Evolutionary conservation across 2,329 filamentous ascomycete genomes (phyloP).

Genomic region (Alternaria gansuensis): DNA sequence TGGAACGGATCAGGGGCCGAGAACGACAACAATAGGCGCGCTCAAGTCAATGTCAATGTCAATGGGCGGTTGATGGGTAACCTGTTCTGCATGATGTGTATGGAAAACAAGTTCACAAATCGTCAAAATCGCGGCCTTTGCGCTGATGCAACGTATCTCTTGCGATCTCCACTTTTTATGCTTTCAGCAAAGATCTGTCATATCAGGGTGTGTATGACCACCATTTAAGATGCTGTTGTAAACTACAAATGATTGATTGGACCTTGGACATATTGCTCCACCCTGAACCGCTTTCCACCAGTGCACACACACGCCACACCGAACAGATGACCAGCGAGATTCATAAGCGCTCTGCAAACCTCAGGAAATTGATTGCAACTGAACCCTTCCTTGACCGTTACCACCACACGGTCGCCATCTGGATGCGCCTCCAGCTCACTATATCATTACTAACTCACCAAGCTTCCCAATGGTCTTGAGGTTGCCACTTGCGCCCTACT

Average conservation of each 20-base stretch:
- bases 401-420: neutral
- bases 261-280: neutral
- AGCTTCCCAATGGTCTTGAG: neutral
- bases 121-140: neutral
- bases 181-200: neutral
- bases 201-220: neutral
- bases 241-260: neutral
- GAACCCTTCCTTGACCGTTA: neutral
- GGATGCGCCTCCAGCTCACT: neutral
- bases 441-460: neutral
- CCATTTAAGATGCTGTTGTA: neutral
- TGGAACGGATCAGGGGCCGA: neutral
- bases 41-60: slow-evolving; percentile 28
- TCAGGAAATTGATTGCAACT: neutral
- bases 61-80: slow-evolving; percentile 26
- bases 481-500: neutral
- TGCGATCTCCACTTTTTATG: neutral
- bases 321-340: neutral
- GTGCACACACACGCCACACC: neutral
- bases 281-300: neutral
- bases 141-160: neutral
- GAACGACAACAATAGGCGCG: slow-evolving; percentile 2
- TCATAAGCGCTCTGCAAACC: neutral
- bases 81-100: neutral
- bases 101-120: neutral